phyloP scores from a whole-genome alignment of 78 protist species.

The Chrysochromulina tobinii region DNA sequence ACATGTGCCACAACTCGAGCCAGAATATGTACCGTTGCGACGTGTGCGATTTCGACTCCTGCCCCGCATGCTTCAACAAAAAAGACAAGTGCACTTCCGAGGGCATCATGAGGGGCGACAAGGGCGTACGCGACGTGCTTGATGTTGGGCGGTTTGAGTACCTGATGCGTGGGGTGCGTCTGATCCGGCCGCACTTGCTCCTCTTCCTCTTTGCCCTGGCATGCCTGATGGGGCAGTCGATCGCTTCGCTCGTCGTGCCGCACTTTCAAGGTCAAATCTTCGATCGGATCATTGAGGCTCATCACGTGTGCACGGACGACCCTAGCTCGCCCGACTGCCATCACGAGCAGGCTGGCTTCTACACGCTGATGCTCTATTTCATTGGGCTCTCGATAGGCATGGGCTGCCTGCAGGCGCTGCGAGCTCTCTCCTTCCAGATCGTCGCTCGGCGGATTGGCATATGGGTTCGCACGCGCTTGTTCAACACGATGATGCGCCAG shows the following conservation, averaged over 20 bases:
- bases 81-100: background rate
- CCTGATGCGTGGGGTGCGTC: background rate
- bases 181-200: background rate
- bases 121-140: background rate
- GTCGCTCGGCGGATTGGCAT: background rate
- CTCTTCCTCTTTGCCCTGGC: background rate
- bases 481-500: background rate
- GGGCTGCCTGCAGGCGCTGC: background rate
- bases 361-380: background rate
- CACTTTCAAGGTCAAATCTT: background rate
- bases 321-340: background rate
- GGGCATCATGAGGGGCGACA: conserved; percentile 8
- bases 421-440: background rate
- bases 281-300: too few species aligned
- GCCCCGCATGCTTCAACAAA: conserved; percentile 14
- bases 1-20: background rate
- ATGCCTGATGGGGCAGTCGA: background rate
- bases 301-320: background rate
- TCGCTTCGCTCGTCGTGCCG: background rate
- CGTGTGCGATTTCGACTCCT: conserved; percentile 10
- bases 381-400: background rate
- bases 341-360: too few species aligned
- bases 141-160: background rate
- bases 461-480: too few species aligned
- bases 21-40: background rate